Conservation (phyloP, 768 basidiomycete species). For the Auricularia sp. region DNA sequence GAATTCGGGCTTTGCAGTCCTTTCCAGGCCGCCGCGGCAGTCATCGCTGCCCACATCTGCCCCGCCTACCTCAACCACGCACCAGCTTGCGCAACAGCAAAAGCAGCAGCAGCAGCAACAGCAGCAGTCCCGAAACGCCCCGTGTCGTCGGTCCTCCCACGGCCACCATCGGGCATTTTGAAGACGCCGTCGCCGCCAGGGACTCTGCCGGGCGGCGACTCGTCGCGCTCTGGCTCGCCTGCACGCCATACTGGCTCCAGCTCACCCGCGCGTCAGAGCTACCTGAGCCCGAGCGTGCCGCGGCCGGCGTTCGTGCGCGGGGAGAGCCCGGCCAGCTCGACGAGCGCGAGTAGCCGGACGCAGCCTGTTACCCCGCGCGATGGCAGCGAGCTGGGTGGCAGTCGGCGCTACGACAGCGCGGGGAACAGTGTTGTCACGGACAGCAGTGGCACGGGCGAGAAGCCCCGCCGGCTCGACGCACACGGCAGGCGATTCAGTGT, state of each 20-base stretch:
- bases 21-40: conserved; percentile 6
- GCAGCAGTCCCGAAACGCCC: conserved; percentile 19
- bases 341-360: conserved; percentile 70
- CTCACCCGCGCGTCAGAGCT: conserved; percentile 3
- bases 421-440: neutral
- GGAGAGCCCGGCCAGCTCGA: conserved; percentile 75
- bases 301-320: conserved; percentile 51
- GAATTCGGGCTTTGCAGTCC: neutral
- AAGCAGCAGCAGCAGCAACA: conserved; percentile 22
- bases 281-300: conserved; percentile 11
- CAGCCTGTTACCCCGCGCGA: conserved; percentile 70
- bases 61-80: conserved; percentile 10
- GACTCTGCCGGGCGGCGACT: neutral
- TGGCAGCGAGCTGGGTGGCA: conserved; percentile 48
- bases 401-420: neutral
- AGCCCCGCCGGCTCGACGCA: conserved; percentile 17
- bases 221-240: neutral
- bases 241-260: neutral
- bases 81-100: conserved; percentile 20
- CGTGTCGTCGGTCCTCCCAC: conserved; percentile 23
- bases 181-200: conserved; percentile 17
- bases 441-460: conserved; percentile 9
- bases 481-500: conserved; percentile 54
- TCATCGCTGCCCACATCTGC: conserved; percentile 19
- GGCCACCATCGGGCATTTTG: neutral